Percentiles rank a stretch among this genome's conserved stretches.
These are phyloP conservation scores for Aspergillus hiratsukae DNA, from an alignment of 2,329 filamentous ascomycete genomes.

Conservation along the genomic window DNA sequence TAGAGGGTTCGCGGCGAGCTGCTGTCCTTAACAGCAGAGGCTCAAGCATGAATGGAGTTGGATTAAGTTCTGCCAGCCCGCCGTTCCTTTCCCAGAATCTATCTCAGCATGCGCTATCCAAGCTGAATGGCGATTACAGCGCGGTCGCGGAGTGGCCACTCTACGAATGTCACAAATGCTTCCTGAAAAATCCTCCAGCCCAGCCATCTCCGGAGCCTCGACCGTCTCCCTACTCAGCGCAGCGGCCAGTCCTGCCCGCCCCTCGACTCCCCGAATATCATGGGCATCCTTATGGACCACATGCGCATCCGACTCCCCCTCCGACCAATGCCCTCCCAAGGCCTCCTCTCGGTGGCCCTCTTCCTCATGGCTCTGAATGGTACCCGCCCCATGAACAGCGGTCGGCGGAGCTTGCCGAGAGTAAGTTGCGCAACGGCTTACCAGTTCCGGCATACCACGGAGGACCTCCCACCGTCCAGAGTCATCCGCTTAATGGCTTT, in stretches of 20 bases:
- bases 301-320: conserved; percentile 23
- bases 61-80: conserved; percentile 19
- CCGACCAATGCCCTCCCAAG: conserved; percentile 23
- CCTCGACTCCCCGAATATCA: conserved; percentile 29
- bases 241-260: conserved; percentile 32
- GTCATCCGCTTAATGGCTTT: conserved; percentile 51
- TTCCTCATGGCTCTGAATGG: conserved; percentile 30
- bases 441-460: conserved; percentile 26
- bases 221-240: conserved; percentile 30
- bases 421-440: conserved; percentile 31
- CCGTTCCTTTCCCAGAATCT: conserved; percentile 24
- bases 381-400: conserved; percentile 35
- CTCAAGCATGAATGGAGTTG: conserved; percentile 30
- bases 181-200: conserved; percentile 42
- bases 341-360: conserved; percentile 27
- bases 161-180: conserved; percentile 73
- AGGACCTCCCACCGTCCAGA: conserved; percentile 46
- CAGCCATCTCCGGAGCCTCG: conserved; percentile 31
- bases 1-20: conserved; percentile 52
- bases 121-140: conserved; percentile 26
- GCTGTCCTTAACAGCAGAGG: conserved; percentile 44
- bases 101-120: conserved; percentile 21
- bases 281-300: conserved; percentile 26
- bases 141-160: conserved; percentile 29
- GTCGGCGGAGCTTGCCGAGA: conserved; percentile 25